Conservation (phyloP, 2,329 filamentous ascomycete species). For the Penicillium paneum region DNA sequence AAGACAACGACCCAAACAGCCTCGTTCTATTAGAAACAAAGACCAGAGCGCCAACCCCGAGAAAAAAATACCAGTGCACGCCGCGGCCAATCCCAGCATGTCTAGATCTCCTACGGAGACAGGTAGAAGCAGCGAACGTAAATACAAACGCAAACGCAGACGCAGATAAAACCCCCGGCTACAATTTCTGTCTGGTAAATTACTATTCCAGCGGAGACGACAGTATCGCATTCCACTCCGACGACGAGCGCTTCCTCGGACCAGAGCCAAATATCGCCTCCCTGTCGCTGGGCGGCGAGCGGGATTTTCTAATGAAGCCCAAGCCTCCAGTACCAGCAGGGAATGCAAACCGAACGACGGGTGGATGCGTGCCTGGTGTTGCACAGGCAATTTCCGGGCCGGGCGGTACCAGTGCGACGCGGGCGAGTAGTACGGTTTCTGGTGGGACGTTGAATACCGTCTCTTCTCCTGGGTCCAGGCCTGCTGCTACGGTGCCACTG, state of each 20-base stretch:
- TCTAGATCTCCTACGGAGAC: constrained; percentile 60
- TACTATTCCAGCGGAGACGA: constrained; percentile 77
- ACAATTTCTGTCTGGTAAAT: constrained; percentile 79
- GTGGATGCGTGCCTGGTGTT: constrained; percentile 26
- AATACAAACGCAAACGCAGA: not conserved
- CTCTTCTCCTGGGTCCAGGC: not conserved
- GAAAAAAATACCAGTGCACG: constrained; percentile 55
- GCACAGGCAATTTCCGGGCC: not conserved
- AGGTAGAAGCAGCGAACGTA: constrained; percentile 60
- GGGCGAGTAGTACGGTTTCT: not conserved
- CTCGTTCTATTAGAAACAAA: constrained; percentile 39
- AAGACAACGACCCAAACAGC: constrained; percentile 3
- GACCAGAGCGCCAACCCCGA: constrained; percentile 39
- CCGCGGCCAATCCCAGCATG: constrained; percentile 71
- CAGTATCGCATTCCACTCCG: constrained; percentile 75
- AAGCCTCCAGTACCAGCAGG: constrained; percentile 51
- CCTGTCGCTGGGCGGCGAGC: constrained; percentile 66
- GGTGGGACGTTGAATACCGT: not conserved
- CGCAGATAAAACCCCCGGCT: constrained; percentile 49
- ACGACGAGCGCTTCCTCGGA: constrained; percentile 76
- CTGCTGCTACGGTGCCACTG: constrained; percentile 12
- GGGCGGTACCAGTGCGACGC: not conserved
- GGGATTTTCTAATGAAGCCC: constrained; percentile 78
- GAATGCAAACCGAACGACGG: constrained; percentile 20
- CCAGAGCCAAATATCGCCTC: constrained; percentile 68